phyloP scores from a whole-genome alignment of 2,329 filamentous ascomycete species.

The Fusarium coicis region DNA sequence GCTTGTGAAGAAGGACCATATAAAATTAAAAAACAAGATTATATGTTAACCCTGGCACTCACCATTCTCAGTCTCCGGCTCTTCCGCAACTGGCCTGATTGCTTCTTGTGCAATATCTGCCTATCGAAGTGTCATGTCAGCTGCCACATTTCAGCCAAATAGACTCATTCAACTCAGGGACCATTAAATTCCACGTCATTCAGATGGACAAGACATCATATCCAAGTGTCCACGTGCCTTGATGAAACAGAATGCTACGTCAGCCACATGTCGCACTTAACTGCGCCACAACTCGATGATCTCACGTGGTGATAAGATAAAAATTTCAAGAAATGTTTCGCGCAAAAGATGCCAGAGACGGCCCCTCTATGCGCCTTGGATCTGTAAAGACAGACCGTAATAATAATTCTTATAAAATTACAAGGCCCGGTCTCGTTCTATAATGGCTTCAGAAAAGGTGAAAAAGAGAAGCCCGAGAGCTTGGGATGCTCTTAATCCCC shows the following conservation, averaged over 20 bases:
- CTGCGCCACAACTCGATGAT: conserved; percentile 22
- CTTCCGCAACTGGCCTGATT: conserved; percentile 29
- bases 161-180: conserved; percentile 8
- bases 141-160: conserved; percentile 1
- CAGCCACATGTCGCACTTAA: not conserved
- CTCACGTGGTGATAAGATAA: conserved; percentile 50
- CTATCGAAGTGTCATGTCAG: conserved; percentile 12
- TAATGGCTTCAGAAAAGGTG: conserved; percentile 49
- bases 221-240: conserved; percentile 13
- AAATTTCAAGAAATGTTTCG: conserved; percentile 46
- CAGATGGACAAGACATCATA: not conserved
- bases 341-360: conserved; percentile 23
- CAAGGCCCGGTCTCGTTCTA: not conserved
- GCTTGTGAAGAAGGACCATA: conserved; percentile 1
- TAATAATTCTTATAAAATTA: not conserved
- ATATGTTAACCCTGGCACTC: conserved; percentile 1
- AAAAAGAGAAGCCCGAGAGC: conserved; percentile 61
- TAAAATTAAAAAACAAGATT: conserved; percentile 36
- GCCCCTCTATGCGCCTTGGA: conserved; percentile 34
- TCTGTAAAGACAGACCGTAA: conserved; percentile 6
- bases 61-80: conserved; percentile 10
- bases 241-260: not conserved
- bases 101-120: conserved; percentile 16
- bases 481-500: conserved; percentile 54
- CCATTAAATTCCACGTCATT: conserved; percentile 23